Evolutionary conservation across 371 early-diverging fungal species (phyloP).

Genomic region (Actinomortierella wolfii): DNA sequence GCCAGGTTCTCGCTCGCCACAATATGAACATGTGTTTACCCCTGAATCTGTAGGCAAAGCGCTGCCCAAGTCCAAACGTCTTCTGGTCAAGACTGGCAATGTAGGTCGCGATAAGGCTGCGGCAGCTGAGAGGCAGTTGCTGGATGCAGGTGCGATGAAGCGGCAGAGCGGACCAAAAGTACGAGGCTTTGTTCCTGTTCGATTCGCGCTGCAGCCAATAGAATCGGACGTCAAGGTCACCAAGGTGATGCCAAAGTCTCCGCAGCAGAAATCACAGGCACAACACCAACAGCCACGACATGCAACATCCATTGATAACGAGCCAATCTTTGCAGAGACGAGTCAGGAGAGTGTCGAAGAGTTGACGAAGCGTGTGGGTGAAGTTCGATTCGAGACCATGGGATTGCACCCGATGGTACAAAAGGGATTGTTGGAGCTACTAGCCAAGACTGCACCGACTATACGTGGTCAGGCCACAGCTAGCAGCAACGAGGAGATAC

Average conservation of each 20-base stretch:
- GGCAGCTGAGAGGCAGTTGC: constrained; percentile 37
- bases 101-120: constrained; percentile 41
- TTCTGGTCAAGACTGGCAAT: constrained; percentile 27
- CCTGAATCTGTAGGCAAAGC: constrained; percentile 24
- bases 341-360: constrained; percentile 38
- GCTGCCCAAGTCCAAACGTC: neutral
- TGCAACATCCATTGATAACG: neutral
- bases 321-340: constrained; percentile 18
- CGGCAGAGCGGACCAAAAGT: constrained; percentile 41
- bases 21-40: constrained; percentile 35
- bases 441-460: constrained; percentile 37
- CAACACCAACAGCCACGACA: neutral
- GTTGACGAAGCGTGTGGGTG: constrained; percentile 49
- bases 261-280: neutral
- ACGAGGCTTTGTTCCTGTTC: constrained; percentile 53
- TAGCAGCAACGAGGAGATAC: neutral
- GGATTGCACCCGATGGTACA: constrained; percentile 57
- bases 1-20: constrained; percentile 39
- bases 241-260: constrained; percentile 7
- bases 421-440: constrained; percentile 48
- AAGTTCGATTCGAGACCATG: constrained; percentile 62
- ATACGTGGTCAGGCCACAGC: constrained; percentile 2
- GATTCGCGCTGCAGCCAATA: constrained; percentile 50
- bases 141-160: constrained; percentile 29
- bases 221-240: constrained; percentile 46